phyloP scores from a whole-genome alignment of 2,329 filamentous ascomycete species.

The Colletotrichum tropicicola region DNA sequence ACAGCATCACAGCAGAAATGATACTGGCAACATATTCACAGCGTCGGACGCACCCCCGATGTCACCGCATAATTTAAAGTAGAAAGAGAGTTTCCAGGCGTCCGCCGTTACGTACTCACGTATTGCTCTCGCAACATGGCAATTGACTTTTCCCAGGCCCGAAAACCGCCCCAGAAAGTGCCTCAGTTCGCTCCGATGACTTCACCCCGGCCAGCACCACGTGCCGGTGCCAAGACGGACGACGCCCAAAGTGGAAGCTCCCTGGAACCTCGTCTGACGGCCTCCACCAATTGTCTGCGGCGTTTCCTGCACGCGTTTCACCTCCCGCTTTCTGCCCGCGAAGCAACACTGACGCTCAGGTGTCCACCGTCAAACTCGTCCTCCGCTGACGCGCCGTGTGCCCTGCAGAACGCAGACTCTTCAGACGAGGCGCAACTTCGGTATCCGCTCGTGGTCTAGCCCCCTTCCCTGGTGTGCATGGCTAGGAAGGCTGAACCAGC shows the following conservation, averaged over 20 bases:
- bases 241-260: slow-evolving; percentile 17
- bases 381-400: background rate
- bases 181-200: background rate
- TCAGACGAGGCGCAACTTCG: background rate
- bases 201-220: background rate
- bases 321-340: background rate
- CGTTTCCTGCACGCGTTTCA: slow-evolving; percentile 22
- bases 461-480: background rate
- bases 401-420: background rate
- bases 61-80: background rate
- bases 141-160: background rate
- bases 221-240: slow-evolving; percentile 21
- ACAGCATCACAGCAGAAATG: no score
- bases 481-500: slow-evolving; percentile 1
- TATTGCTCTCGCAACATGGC: background rate
- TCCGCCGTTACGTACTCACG: background rate
- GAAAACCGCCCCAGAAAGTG: no score
- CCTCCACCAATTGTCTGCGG: slow-evolving; percentile 11
- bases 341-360: background rate
- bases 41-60: background rate
- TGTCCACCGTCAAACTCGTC: background rate
- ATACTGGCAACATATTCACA: background rate
- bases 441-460: background rate
- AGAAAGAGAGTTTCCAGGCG: background rate
- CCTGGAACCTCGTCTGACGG: background rate